Percentiles rank a stretch among this genome's conserved stretches.
Evolutionary conservation across 2,329 filamentous ascomycete genomes (phyloP).

Genomic region (Akanthomyces muscarius): DNA sequence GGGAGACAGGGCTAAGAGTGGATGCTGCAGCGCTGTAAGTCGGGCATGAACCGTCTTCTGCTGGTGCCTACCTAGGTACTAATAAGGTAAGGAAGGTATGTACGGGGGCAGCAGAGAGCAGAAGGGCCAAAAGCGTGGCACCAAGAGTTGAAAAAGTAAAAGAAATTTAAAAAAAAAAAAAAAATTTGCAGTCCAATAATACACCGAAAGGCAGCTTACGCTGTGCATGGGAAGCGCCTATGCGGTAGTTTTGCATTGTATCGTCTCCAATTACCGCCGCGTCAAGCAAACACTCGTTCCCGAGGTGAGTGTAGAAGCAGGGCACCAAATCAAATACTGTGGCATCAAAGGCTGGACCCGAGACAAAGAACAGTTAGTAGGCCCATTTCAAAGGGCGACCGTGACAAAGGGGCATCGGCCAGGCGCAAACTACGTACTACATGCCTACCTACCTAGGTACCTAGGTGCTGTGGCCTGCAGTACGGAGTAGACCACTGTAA

Average conservation of each 20-base stretch:
- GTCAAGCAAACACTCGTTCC: background rate
- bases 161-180: no score
- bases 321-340: no score
- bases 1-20: background rate
- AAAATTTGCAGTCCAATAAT: no score
- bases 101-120: background rate
- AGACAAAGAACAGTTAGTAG: background rate
- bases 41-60: background rate
- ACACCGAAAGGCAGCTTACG: background rate
- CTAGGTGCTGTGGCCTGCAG: background rate
- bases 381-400: background rate
- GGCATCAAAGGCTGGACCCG: background rate
- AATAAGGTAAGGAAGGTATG: background rate
- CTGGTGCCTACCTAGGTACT: no score
- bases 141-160: no score
- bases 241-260: no score
- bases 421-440: background rate
- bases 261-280: background rate
- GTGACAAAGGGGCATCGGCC: conserved; percentile 1
- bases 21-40: background rate
- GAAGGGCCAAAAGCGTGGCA: background rate
- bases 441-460: no score
- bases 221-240: background rate
- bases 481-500: no score
- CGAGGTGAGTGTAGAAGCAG: no score